A percentile compares a stretch with the other conserved stretches of the same genome.
Evolutionary conservation across 164 flowering plant genomes (phyloP).

Genomic region (Saururus chinensis): DNA sequence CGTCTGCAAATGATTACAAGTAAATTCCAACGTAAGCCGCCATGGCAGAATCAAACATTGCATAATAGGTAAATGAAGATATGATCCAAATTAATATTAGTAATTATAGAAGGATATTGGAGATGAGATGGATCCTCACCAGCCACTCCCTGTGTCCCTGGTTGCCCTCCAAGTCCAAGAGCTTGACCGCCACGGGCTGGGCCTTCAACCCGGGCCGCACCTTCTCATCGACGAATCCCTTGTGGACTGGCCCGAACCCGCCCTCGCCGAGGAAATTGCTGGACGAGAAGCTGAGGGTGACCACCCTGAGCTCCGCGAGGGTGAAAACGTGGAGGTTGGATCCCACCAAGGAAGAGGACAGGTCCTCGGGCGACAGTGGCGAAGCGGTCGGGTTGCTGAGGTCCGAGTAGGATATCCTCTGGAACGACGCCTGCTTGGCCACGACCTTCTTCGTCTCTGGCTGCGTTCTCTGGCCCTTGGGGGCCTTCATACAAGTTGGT

Average conservation of each 20-base stretch:
- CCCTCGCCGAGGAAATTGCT: conserved; percentile 63
- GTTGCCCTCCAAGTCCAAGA: conserved; percentile 60
- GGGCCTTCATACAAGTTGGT: conserved; percentile 18
- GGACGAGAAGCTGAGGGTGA: conserved; percentile 43
- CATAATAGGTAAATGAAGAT: too few species aligned
- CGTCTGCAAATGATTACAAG: conserved; percentile 31
- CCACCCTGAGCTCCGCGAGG: conserved; percentile 34
- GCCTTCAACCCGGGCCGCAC: conserved; percentile 45
- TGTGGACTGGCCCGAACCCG: conserved; percentile 76
- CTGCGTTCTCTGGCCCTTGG: conserved; percentile 1
- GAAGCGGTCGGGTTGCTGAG: conserved; percentile 34
- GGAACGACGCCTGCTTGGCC: conserved; percentile 18
- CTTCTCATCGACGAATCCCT: conserved; percentile 64
- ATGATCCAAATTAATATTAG: background rate
- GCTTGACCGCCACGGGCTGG: conserved; percentile 70
- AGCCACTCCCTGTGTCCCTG: conserved; percentile 94
- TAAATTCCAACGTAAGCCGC: background rate
- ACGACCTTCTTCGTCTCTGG: conserved; percentile 4
- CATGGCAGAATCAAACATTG: background rate
- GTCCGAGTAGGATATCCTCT: conserved; percentile 49
- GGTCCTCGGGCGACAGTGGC: conserved; percentile 31
- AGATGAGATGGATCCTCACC: conserved; percentile 36
- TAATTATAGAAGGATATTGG: background rate
- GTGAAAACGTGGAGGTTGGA: conserved; percentile 53
- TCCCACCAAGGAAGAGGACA: conserved; percentile 45